Evolutionary conservation across 2,329 filamentous ascomycete genomes (phyloP), one percentile per base, ranked within the genome.

Genomic region (Neonectria hederae): DNA sequence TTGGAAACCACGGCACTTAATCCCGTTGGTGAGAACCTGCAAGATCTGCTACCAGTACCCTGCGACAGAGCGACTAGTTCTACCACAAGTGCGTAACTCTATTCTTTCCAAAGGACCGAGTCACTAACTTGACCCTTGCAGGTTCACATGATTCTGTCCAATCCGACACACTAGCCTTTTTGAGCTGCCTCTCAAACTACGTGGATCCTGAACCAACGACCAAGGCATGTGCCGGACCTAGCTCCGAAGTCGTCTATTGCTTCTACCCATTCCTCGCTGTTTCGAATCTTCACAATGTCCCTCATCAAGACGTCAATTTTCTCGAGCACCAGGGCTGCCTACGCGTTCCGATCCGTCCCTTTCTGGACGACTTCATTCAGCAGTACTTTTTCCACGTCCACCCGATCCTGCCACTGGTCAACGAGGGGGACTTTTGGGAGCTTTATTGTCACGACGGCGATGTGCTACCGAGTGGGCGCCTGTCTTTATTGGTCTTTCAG

Each of bases 311-410:
- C 65, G 78, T 83, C 63, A 81, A 80, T 56, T 84, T 80, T 62
- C 74, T 85, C 22, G 78, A 81, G 46, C 76, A 79, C 1, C 82
- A 84, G 65, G 80, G 81, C 4, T 84, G 82, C 63, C 74, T 85
- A 2, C 77, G 78, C 13, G 72, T 85, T 11, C 83, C 83, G 0
- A 79, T 76, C 0, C 75, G 77, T 26, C 62, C 74, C 2, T 74
- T 81, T 1, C 71, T 84, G 0, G 80, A 84, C 52, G 80, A 83
- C 52, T 83, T 86, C 59, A 76, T 86, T 6, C 77, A 80, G 65
- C 79, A 83, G 51, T 83, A 82, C 66, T 83, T 83, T 59, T 69
- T 82, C 14, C 80, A 83, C 54, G 77, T 83, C n/a, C 82, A 83
- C 61, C 80, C 81, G 0, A 66, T 82, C 24, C 71, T 83, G 21